Percentiles rank a stretch among this genome's conserved stretches.
These are phyloP conservation scores for Salix udensis DNA, from an alignment of 345 rosid genomes.

Conservation along the genomic window DNA sequence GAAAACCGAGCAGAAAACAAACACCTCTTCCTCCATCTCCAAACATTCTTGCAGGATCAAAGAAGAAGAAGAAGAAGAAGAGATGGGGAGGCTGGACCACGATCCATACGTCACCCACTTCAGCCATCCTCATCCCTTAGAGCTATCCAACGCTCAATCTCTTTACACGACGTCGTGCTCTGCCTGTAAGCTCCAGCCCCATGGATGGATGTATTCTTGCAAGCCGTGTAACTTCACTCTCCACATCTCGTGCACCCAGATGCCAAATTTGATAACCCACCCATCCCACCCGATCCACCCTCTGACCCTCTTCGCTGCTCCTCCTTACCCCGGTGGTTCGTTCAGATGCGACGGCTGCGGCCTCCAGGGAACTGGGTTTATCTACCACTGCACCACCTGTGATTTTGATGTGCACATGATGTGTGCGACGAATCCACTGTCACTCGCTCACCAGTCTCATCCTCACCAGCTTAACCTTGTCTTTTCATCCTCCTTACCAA, in stretches of 20 bases:
- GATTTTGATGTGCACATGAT: slow-evolving; percentile 46
- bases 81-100: slow-evolving; percentile 47
- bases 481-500: slow-evolving; percentile 44
- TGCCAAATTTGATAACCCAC: slow-evolving; percentile 50
- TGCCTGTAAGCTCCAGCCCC: slow-evolving; percentile 34
- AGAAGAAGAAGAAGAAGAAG: neutral
- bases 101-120: slow-evolving; percentile 39
- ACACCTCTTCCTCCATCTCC: neutral
- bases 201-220: slow-evolving; percentile 46
- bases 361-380: slow-evolving; percentile 42
- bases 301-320: slow-evolving; percentile 43
- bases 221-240: slow-evolving; percentile 52
- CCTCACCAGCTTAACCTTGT: slow-evolving; percentile 42
- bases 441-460: slow-evolving; percentile 34
- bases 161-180: slow-evolving; percentile 33
- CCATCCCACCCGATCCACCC: slow-evolving; percentile 51
- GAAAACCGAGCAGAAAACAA: neutral
- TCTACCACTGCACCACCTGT: slow-evolving; percentile 51
- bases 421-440: slow-evolving; percentile 50
- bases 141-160: slow-evolving; percentile 30
- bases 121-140: slow-evolving; percentile 56
- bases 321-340: slow-evolving; percentile 38
- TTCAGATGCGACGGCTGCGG: slow-evolving; percentile 61
- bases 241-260: slow-evolving; percentile 49
- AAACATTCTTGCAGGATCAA: neutral